A percentile compares a stretch with the other conserved stretches of the same genome.
These are phyloP conservation scores for Vigna unguiculata DNA, from an alignment of 306 rosid species.

Conservation along the genomic window DNA sequence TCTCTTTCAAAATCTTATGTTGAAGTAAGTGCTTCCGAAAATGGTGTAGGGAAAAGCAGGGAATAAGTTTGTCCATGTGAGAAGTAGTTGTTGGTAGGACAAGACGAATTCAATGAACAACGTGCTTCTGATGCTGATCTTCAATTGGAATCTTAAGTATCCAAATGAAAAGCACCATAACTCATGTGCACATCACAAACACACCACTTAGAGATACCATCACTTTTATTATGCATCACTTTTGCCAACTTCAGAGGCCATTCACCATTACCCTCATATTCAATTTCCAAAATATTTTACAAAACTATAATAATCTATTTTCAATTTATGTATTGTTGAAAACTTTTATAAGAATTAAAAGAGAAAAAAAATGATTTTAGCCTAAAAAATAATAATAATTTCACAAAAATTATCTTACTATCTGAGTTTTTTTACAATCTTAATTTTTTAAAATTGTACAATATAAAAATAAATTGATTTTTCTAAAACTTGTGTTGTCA, in stretches of 20 bases:
- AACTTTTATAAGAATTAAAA: too few species aligned
- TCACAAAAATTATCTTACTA: too few species aligned
- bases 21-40: neutral
- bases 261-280: too few species aligned
- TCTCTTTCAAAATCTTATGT: too few species aligned
- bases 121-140: neutral
- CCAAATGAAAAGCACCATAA: constrained; percentile 15
- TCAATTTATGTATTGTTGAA: too few species aligned
- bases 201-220: neutral
- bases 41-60: neutral
- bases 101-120: constrained; percentile 17
- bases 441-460: too few species aligned
- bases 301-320: too few species aligned
- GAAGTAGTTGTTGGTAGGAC: constrained; percentile 10
- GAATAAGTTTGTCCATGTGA: neutral
- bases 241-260: neutral
- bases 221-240: neutral
- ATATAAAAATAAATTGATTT: too few species aligned
- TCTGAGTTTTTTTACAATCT: too few species aligned
- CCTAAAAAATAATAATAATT: too few species aligned
- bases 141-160: neutral
- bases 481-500: too few species aligned
- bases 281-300: neutral
- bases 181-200: constrained; percentile 15
- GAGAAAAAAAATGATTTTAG: too few species aligned